Base-by-base conservation (phyloP, 2,329 filamentous ascomycete genomes). In the Fusarium bulbicola region DNA sequence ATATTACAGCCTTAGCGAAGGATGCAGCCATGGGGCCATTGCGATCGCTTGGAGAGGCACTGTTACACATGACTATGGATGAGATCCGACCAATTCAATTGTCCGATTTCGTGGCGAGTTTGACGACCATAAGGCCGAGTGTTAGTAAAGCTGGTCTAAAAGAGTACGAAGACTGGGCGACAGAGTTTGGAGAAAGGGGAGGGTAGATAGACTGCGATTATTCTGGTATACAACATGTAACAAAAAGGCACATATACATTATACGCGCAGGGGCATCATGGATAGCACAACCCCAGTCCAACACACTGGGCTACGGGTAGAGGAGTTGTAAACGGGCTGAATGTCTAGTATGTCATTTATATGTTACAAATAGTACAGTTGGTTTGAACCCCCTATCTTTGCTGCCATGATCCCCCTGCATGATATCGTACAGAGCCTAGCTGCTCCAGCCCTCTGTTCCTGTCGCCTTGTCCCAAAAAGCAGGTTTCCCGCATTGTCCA, bases 1-100 rank as follows among this genome's bases (percentile, higher is more conserved):
- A 99, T 79, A 97, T 99, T 74, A 98, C 96, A 28, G 95, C 96
- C 3, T 86, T 99, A 14, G 96, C 96, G 13, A 99, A 99, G 83
- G 96, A 99, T 80, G 96, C 96, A 14, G 96, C 96, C 6, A 99
- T 99, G 96, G 95, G 96, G 0, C 96, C 96, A 1, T 85, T 99
- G 18, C 90, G 96, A 37, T 95, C 94, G 59, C 86, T 98, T 6
- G 96, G 96, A 32, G 96, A 98, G 80, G 94, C 93, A 45, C 85
- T 99, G 36, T 86, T 99, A 39, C 91, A 93, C 74, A 98, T 97
- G 87, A 93, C 92, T 1, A 97, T 96, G 89, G 96, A 99, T 69
- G 91, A 98, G 75, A 98, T 99, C 75, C 88, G 95, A 18, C 92
- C 95, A 2, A 98, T 99, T 68, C 88, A 89, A 59, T 89, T 97